These are phyloP conservation scores for Begonia fuchsioides DNA, from an alignment of 306 rosid genomes.

Conservation along the genomic window DNA sequence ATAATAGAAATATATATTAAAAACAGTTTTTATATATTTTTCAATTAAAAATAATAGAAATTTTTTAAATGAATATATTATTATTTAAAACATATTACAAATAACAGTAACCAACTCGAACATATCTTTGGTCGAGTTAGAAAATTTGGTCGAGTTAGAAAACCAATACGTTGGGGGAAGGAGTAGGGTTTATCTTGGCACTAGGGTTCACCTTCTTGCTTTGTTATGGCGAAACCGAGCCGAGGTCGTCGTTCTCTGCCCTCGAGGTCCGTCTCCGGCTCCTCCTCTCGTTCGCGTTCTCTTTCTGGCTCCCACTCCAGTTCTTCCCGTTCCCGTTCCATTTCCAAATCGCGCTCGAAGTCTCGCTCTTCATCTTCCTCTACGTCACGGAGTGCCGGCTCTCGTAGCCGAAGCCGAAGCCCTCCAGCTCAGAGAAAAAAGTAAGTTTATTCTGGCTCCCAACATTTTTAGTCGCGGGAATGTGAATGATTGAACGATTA, in stretches of 20 bases:
- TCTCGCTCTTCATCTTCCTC: slow-evolving; percentile 47
- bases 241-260: slow-evolving; percentile 83
- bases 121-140: too few species aligned
- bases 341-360: too few species aligned
- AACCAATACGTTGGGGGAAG: neutral
- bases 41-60: too few species aligned
- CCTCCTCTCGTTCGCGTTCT: slow-evolving; percentile 61
- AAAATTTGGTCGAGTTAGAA: too few species aligned
- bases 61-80: too few species aligned
- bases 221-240: slow-evolving; percentile 86
- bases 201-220: slow-evolving; percentile 36
- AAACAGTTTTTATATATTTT: too few species aligned
- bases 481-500: too few species aligned
- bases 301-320: slow-evolving; percentile 37
- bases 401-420: slow-evolving; percentile 43
- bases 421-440: slow-evolving; percentile 56
- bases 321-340: slow-evolving; percentile 35
- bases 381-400: slow-evolving; percentile 45
- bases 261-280: slow-evolving; percentile 61
- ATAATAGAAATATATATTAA: too few species aligned
- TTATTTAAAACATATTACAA: too few species aligned
- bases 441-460: slow-evolving; percentile 13
- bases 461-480: too few species aligned
- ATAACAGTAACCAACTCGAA: too few species aligned
- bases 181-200: slow-evolving; percentile 57